These are phyloP conservation scores for Curvularia sp. DNA, from an alignment of 2,329 filamentous ascomycete genomes.

Conservation along the genomic window DNA sequence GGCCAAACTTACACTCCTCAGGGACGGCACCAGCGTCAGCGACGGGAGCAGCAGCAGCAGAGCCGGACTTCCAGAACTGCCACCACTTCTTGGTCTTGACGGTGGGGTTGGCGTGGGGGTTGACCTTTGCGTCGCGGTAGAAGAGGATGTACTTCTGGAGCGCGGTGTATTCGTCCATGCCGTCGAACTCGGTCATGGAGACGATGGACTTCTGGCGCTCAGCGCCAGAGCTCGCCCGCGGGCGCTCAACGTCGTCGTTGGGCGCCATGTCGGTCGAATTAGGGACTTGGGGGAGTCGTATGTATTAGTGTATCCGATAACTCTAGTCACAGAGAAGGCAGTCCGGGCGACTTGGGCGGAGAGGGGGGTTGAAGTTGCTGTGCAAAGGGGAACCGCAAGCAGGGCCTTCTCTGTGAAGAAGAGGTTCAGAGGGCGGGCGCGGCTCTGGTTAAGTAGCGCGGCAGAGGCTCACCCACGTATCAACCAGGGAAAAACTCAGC, in stretches of 20 bases:
- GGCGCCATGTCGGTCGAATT: slow-evolving; percentile 31
- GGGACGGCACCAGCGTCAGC: slow-evolving; percentile 57
- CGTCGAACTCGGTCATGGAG: slow-evolving; percentile 50
- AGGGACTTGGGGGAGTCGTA: slow-evolving; percentile 31
- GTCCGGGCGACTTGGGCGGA: slow-evolving; percentile 31
- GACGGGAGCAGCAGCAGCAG: slow-evolving; percentile 36
- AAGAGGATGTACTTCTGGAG: slow-evolving; percentile 72
- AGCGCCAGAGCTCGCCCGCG: slow-evolving; percentile 38
- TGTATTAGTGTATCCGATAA: slow-evolving; percentile 25
- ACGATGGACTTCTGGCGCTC: slow-evolving; percentile 47
- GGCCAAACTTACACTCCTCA: slow-evolving; percentile 56
- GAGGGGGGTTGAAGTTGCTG: slow-evolving; percentile 35
- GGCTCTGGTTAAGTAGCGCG: slow-evolving; percentile 34
- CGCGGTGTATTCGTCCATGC: slow-evolving; percentile 68
- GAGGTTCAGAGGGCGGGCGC: slow-evolving; percentile 23
- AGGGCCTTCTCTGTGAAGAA: slow-evolving; percentile 41
- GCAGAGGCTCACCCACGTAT: slow-evolving; percentile 19
- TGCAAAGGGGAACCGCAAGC: slow-evolving; percentile 39
- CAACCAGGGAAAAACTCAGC: slow-evolving; percentile 40
- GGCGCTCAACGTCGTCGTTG: slow-evolving; percentile 47
- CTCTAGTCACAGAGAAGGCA: slow-evolving; percentile 40
- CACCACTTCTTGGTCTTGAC: slow-evolving; percentile 63
- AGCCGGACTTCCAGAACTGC: slow-evolving; percentile 61
- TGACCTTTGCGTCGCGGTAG: slow-evolving; percentile 66
- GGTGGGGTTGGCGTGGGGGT: slow-evolving; percentile 52